A percentile compares a stretch with the other conserved stretches of the same genome.
Evolutionary conservation across 495 filamentous ascomycete species (phyloP).

Genomic region (Penicillium manginii): DNA sequence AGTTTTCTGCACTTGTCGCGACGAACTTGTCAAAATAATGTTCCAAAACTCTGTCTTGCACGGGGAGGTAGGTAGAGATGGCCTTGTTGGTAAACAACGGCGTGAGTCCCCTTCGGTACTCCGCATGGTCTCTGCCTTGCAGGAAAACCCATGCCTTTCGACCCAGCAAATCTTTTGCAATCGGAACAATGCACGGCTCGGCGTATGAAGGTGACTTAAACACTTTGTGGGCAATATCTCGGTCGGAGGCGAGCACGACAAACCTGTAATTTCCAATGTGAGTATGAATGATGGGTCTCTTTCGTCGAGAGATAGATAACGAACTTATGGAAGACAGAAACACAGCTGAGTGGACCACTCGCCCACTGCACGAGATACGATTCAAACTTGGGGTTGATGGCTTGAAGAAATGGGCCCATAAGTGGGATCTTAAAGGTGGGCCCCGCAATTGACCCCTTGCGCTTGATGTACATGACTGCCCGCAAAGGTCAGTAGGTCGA

Average conservation of each 20-base stretch:
- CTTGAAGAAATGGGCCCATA: slow-evolving; percentile 88
- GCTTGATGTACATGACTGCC: slow-evolving; percentile 74
- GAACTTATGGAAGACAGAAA: slow-evolving; percentile 96
- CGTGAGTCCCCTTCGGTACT: slow-evolving; percentile 90
- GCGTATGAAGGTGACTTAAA: slow-evolving; percentile 88
- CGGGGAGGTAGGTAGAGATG: slow-evolving; percentile 81
- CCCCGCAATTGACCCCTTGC: slow-evolving; percentile 82
- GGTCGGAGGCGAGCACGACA: slow-evolving; percentile 89
- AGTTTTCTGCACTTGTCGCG: slow-evolving; percentile 61
- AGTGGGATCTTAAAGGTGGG: slow-evolving; percentile 82
- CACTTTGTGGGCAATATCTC: slow-evolving; percentile 89
- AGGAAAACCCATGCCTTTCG: slow-evolving; percentile 92
- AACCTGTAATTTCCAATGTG: slow-evolving; percentile 59
- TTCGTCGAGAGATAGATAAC: slow-evolving; percentile 21
- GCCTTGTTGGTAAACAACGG: slow-evolving; percentile 88
- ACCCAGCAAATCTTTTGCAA: slow-evolving; percentile 85
- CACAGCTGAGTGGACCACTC: slow-evolving; percentile 84
- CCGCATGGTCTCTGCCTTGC: slow-evolving; percentile 84
- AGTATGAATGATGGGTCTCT: not conserved
- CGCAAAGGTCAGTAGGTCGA: not conserved
- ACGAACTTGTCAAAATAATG: slow-evolving; percentile 79
- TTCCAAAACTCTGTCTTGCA: slow-evolving; percentile 82
- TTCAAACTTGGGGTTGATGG: slow-evolving; percentile 82
- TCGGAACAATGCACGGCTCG: slow-evolving; percentile 91
- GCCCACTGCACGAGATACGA: slow-evolving; percentile 84